Base-by-base conservation (phyloP, 371 early-diverging fungal species). In the Circinella umbellata region DNA sequence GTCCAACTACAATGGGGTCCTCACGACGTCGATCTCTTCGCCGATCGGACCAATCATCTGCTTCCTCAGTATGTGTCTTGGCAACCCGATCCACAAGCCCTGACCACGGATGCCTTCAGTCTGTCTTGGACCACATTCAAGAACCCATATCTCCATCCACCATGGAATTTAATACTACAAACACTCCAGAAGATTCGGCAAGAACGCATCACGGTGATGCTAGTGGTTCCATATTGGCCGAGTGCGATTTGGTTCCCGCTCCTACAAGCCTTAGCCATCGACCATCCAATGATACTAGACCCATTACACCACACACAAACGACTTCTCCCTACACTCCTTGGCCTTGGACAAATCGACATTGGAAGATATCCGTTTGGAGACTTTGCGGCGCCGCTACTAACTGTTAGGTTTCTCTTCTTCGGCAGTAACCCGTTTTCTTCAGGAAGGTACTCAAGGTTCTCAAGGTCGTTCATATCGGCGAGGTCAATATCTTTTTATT, bases 241-340 rank as follows among this genome's bases (percentile, higher is more conserved):
- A 69, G 49, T 10, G 70, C 72, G 4, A 37, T 77, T 6, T 77
- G 77, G 73, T 74, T 74, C 47, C 73, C 73, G 0, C n/a, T 67
- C 17, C 13, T 72, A 11, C 69, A 66, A 18, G 20, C n/a, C 3
- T 18, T 73, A 63, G 59, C 69, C n/a, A 18, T 63, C 15, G 53
- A 36, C 7, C 35, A 18, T 8, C 64, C 68, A 38, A 5, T 71
- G 36, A 36, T 63, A 51, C 73, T 51, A n/a, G 60, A 49, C 1
- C 70, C 34, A 18, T 46, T 8, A 34, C 46, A 1, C 48, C 68
- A 65, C 51, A 66, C 61, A 0, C 55, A 55, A 17, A 20, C 35
- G 11, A 69, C 69, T 4, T 66, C 70, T 37, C 70, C 68, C 10
- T 36, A 47, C 62, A 46, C 35, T n/a, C 35, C 49, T 7, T 69